Base-by-base conservation (phyloP, 176 grass and related monocot species). In the Miscanthus lutarioriparius region DNA sequence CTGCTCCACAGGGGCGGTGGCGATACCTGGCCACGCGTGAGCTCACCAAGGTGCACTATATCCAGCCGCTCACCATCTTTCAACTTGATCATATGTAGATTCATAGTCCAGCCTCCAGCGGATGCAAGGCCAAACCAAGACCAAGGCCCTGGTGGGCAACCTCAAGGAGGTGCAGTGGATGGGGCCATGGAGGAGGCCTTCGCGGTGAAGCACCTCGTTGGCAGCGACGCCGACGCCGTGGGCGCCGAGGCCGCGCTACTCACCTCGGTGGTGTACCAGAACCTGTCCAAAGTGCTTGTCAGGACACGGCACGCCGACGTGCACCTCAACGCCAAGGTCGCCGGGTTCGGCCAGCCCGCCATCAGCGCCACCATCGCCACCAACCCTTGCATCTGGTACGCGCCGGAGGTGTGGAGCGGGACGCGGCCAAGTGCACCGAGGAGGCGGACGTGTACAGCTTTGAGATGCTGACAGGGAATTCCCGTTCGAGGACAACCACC, bases 381-480 rank as follows among this genome's bases (percentile, higher is more conserved):
- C 33, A 33, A 38, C 70, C 45, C 35, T 98, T 92, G 37, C 37
- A 38, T 38, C 37, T 38, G 37, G 95, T 87, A 87, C 78, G 92
- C 95, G 79, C 95, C 95, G 12, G 95, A 98, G 77, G 89, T 95
- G 56, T 98, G n/a, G 85, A 89, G 67, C 5, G 23, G 51, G 88
- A 94, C 7, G 75, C 80, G 17, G 15, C 88, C 1, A 70, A 68
- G 66, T 67, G 85, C 40, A 95, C 89, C 0, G 91, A 98, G 70
- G 93, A 95, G 71, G 92, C 87, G 0, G 92, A 98, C 79, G 91
- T 90, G 54, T 98, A 98, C 74, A 95, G 92, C 89, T 98, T 95
- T 64, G 64, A 79, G 10, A 93, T 98, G 95, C 58, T 95, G n/a
- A 93, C 95, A 8, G 37, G 0, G 92, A 97, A 84, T 86, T 97